phyloP scores from a whole-genome alignment of 208 protist genomes.

The Trypanosoma vivax region DNA sequence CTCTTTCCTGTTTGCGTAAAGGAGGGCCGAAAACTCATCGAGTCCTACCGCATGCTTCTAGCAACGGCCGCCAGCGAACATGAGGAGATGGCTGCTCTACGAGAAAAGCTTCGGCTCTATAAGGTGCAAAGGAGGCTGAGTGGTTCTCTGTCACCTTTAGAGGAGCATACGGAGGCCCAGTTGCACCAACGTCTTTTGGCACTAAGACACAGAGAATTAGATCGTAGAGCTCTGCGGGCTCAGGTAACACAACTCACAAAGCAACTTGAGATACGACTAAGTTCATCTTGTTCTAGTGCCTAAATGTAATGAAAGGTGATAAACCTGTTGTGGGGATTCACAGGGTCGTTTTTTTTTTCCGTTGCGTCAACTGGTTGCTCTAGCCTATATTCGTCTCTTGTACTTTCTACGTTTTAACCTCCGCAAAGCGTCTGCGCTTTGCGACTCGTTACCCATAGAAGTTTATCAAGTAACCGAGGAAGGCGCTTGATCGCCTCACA shows the following conservation, averaged over 20 bases:
- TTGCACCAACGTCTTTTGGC: conserved; percentile 18
- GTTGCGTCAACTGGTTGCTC: too few species aligned
- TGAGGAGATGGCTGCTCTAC: conserved; percentile 18
- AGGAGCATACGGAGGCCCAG: conserved; percentile 1
- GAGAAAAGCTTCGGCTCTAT: conserved; percentile 16
- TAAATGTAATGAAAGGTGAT: too few species aligned
- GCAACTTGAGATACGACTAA: conserved; percentile 11
- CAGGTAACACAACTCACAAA: conserved; percentile 28
- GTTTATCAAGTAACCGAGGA: too few species aligned
- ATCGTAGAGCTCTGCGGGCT: conserved; percentile 28
- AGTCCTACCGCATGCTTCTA: conserved; percentile 4
- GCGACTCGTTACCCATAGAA: too few species aligned
- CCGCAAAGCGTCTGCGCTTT: too few species aligned
- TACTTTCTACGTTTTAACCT: too few species aligned
- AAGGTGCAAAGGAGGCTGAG: not conserved
- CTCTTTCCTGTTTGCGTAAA: not conserved
- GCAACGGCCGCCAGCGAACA: conserved; percentile 13
- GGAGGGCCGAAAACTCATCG: conserved; percentile 5
- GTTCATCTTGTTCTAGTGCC: not conserved
- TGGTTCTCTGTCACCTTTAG: not conserved
- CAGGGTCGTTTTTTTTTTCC: too few species aligned
- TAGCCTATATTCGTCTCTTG: too few species aligned
- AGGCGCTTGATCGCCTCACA: too few species aligned
- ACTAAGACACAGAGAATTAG: conserved; percentile 22
- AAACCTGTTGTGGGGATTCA: too few species aligned